These are phyloP conservation scores for Chalciporus chontae DNA, from an alignment of 768 basidiomycete genomes.

Conservation along the genomic window DNA sequence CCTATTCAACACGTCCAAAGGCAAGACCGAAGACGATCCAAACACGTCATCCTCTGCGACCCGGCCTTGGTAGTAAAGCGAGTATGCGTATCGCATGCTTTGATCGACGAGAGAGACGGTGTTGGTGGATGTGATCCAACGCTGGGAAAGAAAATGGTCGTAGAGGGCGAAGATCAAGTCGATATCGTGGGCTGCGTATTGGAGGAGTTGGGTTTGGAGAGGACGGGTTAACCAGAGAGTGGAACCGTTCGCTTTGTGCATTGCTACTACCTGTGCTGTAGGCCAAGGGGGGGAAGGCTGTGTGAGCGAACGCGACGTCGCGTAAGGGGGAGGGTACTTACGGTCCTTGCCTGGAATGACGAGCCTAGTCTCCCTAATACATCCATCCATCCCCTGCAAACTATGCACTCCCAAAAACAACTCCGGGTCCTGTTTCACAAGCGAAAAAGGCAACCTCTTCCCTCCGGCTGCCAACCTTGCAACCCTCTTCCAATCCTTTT, in stretches of 20 bases:
- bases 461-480: conserved; percentile 24
- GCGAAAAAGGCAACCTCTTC: conserved; percentile 20
- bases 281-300: not conserved
- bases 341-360: conserved; percentile 31
- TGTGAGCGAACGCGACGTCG: not conserved
- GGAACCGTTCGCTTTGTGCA: conserved; percentile 32
- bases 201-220: conserved; percentile 32
- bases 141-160: conserved; percentile 28
- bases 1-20: conserved; percentile 26
- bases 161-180: conserved; percentile 36
- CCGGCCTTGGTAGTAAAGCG: conserved; percentile 28
- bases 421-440: conserved; percentile 22
- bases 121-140: conserved; percentile 21
- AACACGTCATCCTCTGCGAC: conserved; percentile 23
- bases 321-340: conserved; percentile 13
- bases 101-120: conserved; percentile 16
- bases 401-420: conserved; percentile 32
- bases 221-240: conserved; percentile 36
- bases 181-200: conserved; percentile 43
- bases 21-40: conserved; percentile 19
- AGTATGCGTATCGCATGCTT: conserved; percentile 29
- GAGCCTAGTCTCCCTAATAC: conserved; percentile 26
- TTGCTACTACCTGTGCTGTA: conserved; percentile 34
- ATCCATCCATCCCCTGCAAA: conserved; percentile 35
- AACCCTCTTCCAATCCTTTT: conserved; percentile 26